These are phyloP conservation scores for Metrosideros polymorpha DNA, from an alignment of 441 rosid species.

Conservation along the genomic window DNA sequence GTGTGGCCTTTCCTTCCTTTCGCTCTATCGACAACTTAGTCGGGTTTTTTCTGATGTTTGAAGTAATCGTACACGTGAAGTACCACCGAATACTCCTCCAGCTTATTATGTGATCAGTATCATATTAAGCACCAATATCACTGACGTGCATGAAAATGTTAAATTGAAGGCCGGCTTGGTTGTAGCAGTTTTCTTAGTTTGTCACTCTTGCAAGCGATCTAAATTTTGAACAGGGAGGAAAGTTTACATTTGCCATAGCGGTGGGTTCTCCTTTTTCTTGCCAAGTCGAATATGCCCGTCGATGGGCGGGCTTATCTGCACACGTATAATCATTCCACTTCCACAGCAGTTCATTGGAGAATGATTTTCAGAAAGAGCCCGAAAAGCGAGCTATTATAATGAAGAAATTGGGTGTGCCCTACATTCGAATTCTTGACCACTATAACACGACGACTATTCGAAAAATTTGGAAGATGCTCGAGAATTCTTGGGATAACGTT, in stretches of 20 bases:
- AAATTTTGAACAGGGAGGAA: neutral
- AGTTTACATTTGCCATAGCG: neutral
- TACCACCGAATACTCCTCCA: neutral
- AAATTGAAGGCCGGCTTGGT: too few relatives aligned
- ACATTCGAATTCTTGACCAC: too few relatives aligned
- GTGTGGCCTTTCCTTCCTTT: neutral
- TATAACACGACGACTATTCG: too few relatives aligned
- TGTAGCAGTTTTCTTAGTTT: neutral
- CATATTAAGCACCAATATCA: neutral
- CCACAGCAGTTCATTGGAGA: neutral
- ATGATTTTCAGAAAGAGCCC: neutral
- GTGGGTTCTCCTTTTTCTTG: neutral
- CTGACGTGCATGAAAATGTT: neutral
- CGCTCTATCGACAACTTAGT: neutral
- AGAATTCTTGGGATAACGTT: too few relatives aligned
- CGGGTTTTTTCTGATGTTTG: neutral
- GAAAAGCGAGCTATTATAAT: too few relatives aligned
- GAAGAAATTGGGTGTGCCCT: too few relatives aligned
- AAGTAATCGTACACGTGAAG: neutral
- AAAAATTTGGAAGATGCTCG: too few relatives aligned
- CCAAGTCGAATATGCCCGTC: neutral
- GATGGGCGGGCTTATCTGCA: neutral
- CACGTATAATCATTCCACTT: neutral
- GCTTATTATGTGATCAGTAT: neutral
- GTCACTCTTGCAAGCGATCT: neutral